A percentile compares a stretch with the other conserved stretches of the same genome.
phyloP scores from a whole-genome alignment of 495 filamentous ascomycete genomes.

The Sphaerosporella brunnea region DNA sequence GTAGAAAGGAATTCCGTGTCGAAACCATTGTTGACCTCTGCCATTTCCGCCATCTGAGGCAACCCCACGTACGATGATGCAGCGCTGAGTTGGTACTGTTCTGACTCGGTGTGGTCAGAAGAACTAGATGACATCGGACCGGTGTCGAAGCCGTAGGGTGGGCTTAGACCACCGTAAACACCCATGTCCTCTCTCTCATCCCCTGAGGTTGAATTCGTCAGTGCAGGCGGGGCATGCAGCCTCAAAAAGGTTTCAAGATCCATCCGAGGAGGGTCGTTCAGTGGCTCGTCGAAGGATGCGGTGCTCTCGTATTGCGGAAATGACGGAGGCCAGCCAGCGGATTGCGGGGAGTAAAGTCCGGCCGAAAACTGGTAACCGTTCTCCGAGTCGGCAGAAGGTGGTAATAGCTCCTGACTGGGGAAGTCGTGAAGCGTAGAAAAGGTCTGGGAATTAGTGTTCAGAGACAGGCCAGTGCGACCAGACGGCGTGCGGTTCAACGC shows the following conservation, averaged over 20 bases:
- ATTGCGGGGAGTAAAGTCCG: conserved; percentile 21
- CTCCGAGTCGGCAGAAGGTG: conserved; percentile 24
- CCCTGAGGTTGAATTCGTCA: conserved; percentile 22
- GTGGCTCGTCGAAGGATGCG: conserved; percentile 16
- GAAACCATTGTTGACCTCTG: conserved; percentile 2
- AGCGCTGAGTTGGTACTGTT: conserved; percentile 21
- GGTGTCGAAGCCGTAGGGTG: conserved; percentile 15
- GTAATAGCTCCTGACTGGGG: conserved; percentile 20
- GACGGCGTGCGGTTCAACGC: conserved; percentile 8
- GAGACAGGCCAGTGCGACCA: conserved; percentile 19
- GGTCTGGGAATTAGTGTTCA: conserved; percentile 22
- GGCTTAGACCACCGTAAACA: conserved; percentile 18
- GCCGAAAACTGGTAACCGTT: conserved; percentile 21
- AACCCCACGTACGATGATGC: conserved; percentile 23
- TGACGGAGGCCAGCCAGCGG: conserved; percentile 23
- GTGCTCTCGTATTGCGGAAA: conserved; percentile 17
- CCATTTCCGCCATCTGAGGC: conserved; percentile 16
- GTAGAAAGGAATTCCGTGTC: conserved; percentile 17
- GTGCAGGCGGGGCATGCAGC: conserved; percentile 10
- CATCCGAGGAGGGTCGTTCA: conserved; percentile 8
- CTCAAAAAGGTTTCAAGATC: conserved; percentile 14
- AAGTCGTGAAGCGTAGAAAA: conserved; percentile 19
- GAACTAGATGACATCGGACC: conserved; percentile 23
- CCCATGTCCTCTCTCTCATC: conserved; percentile 24
- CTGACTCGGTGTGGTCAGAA: conserved; percentile 25